Conservation (phyloP, 2,329 filamentous ascomycete species). For the Coccinonectria pachysandricola region DNA sequence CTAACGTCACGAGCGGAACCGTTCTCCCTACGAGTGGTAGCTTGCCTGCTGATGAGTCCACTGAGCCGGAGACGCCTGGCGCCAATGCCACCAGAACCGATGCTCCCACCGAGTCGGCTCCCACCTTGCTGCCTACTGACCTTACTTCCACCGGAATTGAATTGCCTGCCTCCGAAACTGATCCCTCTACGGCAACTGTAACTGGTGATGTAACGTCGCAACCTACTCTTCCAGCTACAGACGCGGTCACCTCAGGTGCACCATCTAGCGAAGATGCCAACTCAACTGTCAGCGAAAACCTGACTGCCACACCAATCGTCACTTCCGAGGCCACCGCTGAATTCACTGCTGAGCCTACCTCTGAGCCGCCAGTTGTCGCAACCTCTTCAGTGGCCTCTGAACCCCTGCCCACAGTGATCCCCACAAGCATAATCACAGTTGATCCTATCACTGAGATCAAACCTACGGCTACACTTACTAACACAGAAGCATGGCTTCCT, state of each 20-base stretch:
- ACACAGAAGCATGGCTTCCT: constrained; percentile 41
- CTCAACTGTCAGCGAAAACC: constrained; percentile 3
- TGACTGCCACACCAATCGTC: not conserved
- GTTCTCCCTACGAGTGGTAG: too few species aligned
- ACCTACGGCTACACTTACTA: constrained; percentile 32
- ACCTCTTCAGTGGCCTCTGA: constrained; percentile 2
- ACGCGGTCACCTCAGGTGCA: not conserved
- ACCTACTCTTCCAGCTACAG: not conserved
- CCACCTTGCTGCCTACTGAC: not conserved
- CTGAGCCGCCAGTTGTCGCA: constrained; percentile 6
- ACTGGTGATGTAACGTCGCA: not conserved
- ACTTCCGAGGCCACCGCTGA: too few species aligned
- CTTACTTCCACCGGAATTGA: constrained; percentile 1
- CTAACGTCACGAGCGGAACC: too few species aligned
- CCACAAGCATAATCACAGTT: constrained; percentile 11
- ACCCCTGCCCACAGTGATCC: constrained; percentile 2
- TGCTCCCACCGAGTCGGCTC: not conserved
- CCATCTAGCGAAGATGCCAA: constrained; percentile 1
- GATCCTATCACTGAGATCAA: constrained; percentile 29
- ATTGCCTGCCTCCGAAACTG: constrained; percentile 2
- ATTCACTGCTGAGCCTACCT: constrained; percentile 6
- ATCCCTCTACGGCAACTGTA: not conserved
- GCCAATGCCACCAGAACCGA: constrained; percentile 1
- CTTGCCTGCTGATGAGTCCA: constrained; percentile 2
- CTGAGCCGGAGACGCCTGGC: too few species aligned